Base-by-base conservation (phyloP, 495 filamentous ascomycete species). In the Aspergillus heteromorphus region DNA sequence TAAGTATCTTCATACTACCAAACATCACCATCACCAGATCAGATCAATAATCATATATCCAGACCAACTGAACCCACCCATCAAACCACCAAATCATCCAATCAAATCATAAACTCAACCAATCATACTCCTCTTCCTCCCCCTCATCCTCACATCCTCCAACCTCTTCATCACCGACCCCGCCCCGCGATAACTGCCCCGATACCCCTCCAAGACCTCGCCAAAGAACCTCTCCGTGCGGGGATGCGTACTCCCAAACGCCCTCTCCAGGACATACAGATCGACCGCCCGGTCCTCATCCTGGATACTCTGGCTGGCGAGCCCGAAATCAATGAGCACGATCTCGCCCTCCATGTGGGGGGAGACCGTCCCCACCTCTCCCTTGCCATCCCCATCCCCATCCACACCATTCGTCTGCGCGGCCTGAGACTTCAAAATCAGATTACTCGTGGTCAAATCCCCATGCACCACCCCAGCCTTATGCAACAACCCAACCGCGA, bases 91-190 rank as follows among this genome's bases (percentile, higher is more conserved):
- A 51, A 41, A 52, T 20, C 34, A 30, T 40, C 27, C 25, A 34
- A 53, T 36, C 53, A 45, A 48, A 47, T 36, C 34, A 4, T 1
- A 30, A 25, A 21, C 41, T 59, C 76, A 95, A 48, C 93, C 93
- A 60, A 98, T 59, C 93, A 99, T 97, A 65, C 89, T 97, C 72
- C 86, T 86, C 83, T 99, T 99, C 66, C 93, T 78, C n/a, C 93
- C 95, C 65, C 93, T 82, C 87, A 95, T 82, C 72, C 93, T 83
- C 45, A 99, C 93, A 62, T 97, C 95, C 71, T 95, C 91, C 52
- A 99, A 67, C 67, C 84, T 90, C 68, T 79, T 87, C 62, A 93
- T 72, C 23, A 88, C 80, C 48, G 79, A 63, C 53, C 74, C 73
- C 13, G 80, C 80, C 6, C 78, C 83, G 68, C 79, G 80, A 55